These are phyloP conservation scores for Phialophora macrospora DNA, from an alignment of 2,329 filamentous ascomycete genomes.

Conservation along the genomic window DNA sequence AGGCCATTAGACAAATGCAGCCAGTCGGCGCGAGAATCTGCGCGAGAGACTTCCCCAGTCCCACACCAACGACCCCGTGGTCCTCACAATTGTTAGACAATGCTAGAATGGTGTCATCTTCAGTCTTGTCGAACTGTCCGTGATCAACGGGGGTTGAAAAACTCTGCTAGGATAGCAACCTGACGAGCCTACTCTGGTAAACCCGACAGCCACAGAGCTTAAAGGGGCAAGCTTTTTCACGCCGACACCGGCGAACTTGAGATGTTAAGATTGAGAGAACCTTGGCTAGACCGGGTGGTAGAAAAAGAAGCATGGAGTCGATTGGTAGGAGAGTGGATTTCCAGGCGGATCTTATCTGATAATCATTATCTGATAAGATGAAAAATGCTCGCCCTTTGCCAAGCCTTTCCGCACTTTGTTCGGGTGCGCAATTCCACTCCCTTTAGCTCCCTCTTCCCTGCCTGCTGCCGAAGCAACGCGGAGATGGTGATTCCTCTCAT, in stretches of 20 bases:
- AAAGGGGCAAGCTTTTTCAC: slow-evolving; percentile 10
- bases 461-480: neutral
- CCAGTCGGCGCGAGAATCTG: neutral
- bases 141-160: slow-evolving; percentile 1
- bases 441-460: neutral
- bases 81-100: neutral
- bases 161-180: neutral
- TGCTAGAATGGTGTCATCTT: neutral
- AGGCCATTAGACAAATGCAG: neutral
- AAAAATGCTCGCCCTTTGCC: neutral
- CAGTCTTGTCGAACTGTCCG: neutral
- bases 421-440: neutral
- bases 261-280: neutral
- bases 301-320: neutral
- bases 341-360: slow-evolving; percentile 20
- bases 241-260: slow-evolving; percentile 21
- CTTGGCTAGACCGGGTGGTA: neutral
- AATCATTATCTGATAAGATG: slow-evolving; percentile 27
- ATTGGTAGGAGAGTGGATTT: neutral
- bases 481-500: neutral
- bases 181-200: slow-evolving; percentile 10
- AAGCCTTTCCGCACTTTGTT: slow-evolving; percentile 1
- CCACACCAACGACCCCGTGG: neutral
- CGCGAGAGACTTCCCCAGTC: neutral
- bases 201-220: slow-evolving; percentile 5